Evolutionary conservation across 345 rosid genomes (phyloP), one percentile per base, ranked within the genome.

Genomic region (Eucalyptus cloeziana): DNA sequence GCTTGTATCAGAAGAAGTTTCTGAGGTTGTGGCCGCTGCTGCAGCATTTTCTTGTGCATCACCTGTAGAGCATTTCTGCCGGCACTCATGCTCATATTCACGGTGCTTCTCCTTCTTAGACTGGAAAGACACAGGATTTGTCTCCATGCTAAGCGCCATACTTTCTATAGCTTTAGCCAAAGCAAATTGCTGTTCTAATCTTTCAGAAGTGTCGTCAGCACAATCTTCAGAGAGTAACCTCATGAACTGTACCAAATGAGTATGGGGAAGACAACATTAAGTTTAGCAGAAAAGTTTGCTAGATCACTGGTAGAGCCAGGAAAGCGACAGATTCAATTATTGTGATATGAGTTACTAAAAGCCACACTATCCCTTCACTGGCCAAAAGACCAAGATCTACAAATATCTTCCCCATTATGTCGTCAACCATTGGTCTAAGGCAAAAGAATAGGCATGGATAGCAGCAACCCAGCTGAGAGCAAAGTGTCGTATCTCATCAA

Each of bases 201-300:
- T 91, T 89, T 94, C 93, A 5, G 89, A 86, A 91, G 96, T 91
- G 90, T 87, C 88, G 43, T 92, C 97, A 88, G 92, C 93, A 2
- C 92, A 88, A 87, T 95, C 98, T 93, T 96, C 98, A n/a, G 97
- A 88, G 14, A 97, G 94, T 88, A 97, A 91, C 93, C 99, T 96
- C 93, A 95, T 87, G 89, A 94, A 96, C 98, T 97, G 91, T 76
- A 88, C 76, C 25, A 87, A 86, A 43, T 37, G 44, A 54, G 49
- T 37, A 60, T 19, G 11, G 24, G 49, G 12, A 49, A 58, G 50
- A 87, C 83, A 58, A 27, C 10, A 85, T 11, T 76, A 76, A 40
- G 14, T 76, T 76, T 19, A 37, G 83, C 83, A 76, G 47, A 76
- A 21, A 37, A 76, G 47, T 76, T 76, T 10, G 83, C 30, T 40